Conservation (phyloP, 768 basidiomycete genomes). For the Saitozyma podzolica region DNA sequence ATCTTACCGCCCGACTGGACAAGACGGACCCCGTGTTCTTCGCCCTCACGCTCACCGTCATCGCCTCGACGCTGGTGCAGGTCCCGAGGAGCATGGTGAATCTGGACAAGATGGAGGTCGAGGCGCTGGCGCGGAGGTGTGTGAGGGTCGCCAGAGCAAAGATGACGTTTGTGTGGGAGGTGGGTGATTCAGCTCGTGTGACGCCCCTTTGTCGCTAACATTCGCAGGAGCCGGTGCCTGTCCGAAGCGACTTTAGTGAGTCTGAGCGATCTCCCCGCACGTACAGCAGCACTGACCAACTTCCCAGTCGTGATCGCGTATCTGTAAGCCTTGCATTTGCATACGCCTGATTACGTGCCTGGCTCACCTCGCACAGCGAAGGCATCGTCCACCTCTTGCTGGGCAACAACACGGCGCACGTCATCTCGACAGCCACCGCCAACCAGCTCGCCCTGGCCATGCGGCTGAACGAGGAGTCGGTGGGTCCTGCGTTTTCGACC, state of each 20-base stretch:
- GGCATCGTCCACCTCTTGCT: constrained; percentile 43
- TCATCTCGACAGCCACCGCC: constrained; percentile 31
- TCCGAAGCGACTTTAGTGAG: constrained; percentile 28
- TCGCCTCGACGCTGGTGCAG: constrained; percentile 79
- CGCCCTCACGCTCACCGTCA: constrained; percentile 60
- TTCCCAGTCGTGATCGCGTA: constrained; percentile 30
- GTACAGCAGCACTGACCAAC: neutral
- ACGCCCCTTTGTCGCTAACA: neutral
- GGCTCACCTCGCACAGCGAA: constrained; percentile 18
- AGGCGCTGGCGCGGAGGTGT: constrained; percentile 77
- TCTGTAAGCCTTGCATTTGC: constrained; percentile 18
- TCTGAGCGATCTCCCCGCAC: neutral
- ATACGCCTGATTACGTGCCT: neutral
- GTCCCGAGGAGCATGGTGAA: constrained; percentile 85
- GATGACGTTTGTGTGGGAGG: constrained; percentile 33
- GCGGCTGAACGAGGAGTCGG: constrained; percentile 39
- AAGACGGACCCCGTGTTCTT: constrained; percentile 56
- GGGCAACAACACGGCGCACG: constrained; percentile 44
- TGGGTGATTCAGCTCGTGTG: constrained; percentile 7
- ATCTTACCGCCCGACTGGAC: constrained; percentile 73
- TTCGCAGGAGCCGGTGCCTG: constrained; percentile 23
- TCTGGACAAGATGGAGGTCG: constrained; percentile 70
- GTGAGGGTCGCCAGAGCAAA: constrained; percentile 58
- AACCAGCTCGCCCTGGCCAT: constrained; percentile 39
- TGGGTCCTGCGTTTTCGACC: constrained; percentile 12